Conservation (phyloP, 441 rosid genomes). For the Biscutella laevigata region DNA sequence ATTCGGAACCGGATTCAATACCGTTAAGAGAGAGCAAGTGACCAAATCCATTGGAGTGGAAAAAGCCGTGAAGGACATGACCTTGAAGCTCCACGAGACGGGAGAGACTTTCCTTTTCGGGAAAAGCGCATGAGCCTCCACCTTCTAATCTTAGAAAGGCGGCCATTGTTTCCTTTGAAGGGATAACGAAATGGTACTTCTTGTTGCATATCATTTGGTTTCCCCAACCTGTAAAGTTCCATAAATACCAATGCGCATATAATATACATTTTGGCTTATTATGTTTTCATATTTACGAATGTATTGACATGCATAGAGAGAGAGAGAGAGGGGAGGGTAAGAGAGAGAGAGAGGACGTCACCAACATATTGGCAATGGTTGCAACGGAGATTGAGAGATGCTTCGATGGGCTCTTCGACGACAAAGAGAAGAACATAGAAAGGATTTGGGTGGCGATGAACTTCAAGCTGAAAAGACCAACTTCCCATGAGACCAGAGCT, state of each 20-base stretch:
- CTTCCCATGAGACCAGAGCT: conserved; percentile 36
- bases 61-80: conserved; percentile 67
- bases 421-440: conserved; percentile 52
- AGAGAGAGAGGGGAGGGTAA: background rate
- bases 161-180: conserved; percentile 48
- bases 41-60: conserved; percentile 82
- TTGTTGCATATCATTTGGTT: conserved; percentile 69
- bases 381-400: conserved; percentile 46
- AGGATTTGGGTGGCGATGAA: conserved; percentile 60
- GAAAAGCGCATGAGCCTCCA: conserved; percentile 1
- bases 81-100: conserved; percentile 44
- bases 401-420: conserved; percentile 57
- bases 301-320: background rate
- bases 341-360: conserved; percentile 39
- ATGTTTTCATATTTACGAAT: background rate
- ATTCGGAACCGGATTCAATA: conserved; percentile 49
- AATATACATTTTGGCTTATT: background rate
- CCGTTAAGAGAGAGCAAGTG: conserved; percentile 73
- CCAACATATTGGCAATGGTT: conserved; percentile 75
- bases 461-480: conserved; percentile 87
- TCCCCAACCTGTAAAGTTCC: conserved; percentile 62
- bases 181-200: conserved; percentile 81
- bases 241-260: background rate
- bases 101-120: conserved; percentile 29
- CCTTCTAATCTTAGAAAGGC: conserved; percentile 38